Base-by-base conservation (phyloP, 1,139 yeast genomes). In the Pichia sorboxylosa region DNA sequence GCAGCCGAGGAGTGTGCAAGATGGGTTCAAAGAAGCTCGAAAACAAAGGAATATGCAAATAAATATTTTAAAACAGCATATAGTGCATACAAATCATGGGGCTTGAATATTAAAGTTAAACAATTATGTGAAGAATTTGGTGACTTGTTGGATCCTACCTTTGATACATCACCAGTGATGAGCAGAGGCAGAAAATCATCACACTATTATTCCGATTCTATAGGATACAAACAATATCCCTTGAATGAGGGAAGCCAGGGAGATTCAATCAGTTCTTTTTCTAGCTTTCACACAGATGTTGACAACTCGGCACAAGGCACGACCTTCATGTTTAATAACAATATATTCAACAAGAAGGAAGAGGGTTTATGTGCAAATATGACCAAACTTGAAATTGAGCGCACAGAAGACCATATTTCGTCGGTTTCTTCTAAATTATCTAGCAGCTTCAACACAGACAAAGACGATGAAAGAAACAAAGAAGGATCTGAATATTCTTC, bases 1-100 rank as follows among this genome's bases (percentile, higher is more conserved):
- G 59, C 59, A 5, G 55, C 61, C 38, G 63, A 63, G 30, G 51
- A 64, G 15, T 68, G 74, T 50, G 72, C 67, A 2, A 51, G 50
- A 13, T 69, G 72, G 70, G 46, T 69, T 11, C 49, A 49, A n/a
- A 45, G 38, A 2, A 48, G 46, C n/a, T 50, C 59, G 3, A 54
- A 52, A 30, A 43, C 36, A 32, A 45, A 40, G 13, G 28, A 13
- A 24, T 34, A 47, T 31, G 17, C 55, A 16, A 33, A 46, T 17
- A 43, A 39, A 5, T 54, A 46, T 32, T 38, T 55, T 23, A 48
- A 42, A 26, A 53, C 52, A 26, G 53, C 60, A 1, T 45, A 49
- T 24, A 44, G 49, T 11, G 36, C 48, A 20, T 56, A 53, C 29
- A 45, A 50, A 17, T 34, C 49, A 4, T 56, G 60, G 60, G 61